Evolutionary conservation across 2,329 filamentous ascomycete species (phyloP), one percentile per base, ranked within the genome.

Genomic region (Stemphylium lycopersici): DNA sequence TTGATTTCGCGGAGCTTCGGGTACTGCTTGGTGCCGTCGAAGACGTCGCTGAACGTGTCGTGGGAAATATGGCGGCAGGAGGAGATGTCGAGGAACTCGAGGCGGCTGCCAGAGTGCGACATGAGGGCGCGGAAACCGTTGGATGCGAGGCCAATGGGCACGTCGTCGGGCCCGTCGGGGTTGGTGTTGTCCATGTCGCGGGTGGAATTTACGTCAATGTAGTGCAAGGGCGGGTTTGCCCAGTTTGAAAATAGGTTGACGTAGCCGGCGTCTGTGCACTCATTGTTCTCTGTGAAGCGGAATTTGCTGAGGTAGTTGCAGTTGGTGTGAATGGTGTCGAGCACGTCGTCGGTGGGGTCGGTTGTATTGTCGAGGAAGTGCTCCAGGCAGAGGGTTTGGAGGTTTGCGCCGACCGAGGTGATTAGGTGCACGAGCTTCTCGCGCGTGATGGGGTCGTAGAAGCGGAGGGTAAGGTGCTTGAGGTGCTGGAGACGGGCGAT

Each of bases 11-110:
- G 78, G 31, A 98, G 80, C 10, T 85, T 79, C 0, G 88, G 86
- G 63, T 96, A 97, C 18, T 61, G 69, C 20, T 80, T 81, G 7
- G 77, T 75, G 5, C 79, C 77, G 48, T 82, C 79, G 67, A 98
- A 97, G 0, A 89, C 87, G 8, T 87, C 82, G 58, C 90, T 86
- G 55, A 96, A 92, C 0, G 90, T 86, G 13, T 83, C 77, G 31
- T 83, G 80, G 1, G 85, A 83, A 59, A 98, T 93, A 71, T 96
- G 89, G 3, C 93, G 88, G 69, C 91, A 96, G 0, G 89, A 90
- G 12, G 90, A 85, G n/a, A 97, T 80, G 68, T 96, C 90, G 31
- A 98, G 79, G 36, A 83, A 79, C 55, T 82, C 81, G 2, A 98
- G 76, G 10, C 77, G 80, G 1, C 77, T 70, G 3, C 90, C 90